A percentile compares a stretch with the other conserved stretches of the same genome.
Conservation (phyloP, 1,284 basidiomycete species). For the Apiotrichum siamense region DNA sequence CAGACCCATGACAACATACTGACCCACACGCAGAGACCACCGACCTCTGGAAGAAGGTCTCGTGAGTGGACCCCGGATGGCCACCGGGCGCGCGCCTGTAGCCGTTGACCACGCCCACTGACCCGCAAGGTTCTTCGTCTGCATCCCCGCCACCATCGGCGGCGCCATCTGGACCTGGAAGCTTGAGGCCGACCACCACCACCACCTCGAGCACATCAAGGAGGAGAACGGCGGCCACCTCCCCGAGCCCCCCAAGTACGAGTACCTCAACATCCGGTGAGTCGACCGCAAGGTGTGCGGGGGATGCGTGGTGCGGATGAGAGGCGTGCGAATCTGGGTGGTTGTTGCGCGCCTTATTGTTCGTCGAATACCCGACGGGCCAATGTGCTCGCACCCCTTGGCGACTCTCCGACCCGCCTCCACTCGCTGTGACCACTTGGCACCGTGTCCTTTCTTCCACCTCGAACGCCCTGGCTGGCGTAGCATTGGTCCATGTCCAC, state of each 20-base stretch:
- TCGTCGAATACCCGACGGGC: too few species aligned
- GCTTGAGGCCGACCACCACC: conserved; percentile 40
- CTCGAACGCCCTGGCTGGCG: too few species aligned
- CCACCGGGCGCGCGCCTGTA: not conserved
- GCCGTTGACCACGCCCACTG: not conserved
- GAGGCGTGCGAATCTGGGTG: too few species aligned
- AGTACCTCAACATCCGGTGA: conserved; percentile 45
- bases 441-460: too few species aligned
- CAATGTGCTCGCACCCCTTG: too few species aligned
- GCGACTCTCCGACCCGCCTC: too few species aligned
- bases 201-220: conserved; percentile 30
- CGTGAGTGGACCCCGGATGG: conserved; percentile 11
- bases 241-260: conserved; percentile 37
- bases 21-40: conserved; percentile 31
- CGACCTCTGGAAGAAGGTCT: conserved; percentile 42
- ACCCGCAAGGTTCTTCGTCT: conserved; percentile 37
- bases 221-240: conserved; percentile 36
- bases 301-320: too few species aligned
- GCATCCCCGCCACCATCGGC: conserved; percentile 36
- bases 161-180: conserved; percentile 39
- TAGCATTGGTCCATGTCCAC: too few species aligned
- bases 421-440: too few species aligned
- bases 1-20: not conserved
- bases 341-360: too few species aligned
- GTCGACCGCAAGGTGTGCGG: conserved; percentile 6